A percentile compares a stretch with the other conserved stretches of the same genome.
Evolutionary conservation across 1,284 basidiomycete genomes (phyloP).

Genomic region (Cryptococcus sp.): DNA sequence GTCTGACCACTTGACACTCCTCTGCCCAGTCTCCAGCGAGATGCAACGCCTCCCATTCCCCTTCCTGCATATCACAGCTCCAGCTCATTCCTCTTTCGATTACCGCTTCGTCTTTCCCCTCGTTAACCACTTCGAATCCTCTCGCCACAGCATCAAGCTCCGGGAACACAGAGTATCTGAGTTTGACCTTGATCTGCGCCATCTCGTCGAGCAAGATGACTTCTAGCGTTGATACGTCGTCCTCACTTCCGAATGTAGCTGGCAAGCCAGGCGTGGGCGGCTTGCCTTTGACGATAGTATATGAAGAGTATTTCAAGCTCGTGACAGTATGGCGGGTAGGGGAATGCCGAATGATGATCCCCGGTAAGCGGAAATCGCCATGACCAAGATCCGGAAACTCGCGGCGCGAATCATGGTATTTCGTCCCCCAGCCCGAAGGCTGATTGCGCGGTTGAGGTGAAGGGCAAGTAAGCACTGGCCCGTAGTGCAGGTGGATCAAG

Average conservation of each 20-base stretch:
- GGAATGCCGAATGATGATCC: conserved; percentile 25
- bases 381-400: conserved; percentile 36
- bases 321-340: conserved; percentile 21
- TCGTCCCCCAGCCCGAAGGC: conserved; percentile 12
- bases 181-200: conserved; percentile 11
- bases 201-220: conserved; percentile 25
- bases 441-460: not conserved
- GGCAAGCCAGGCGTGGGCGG: conserved; percentile 26
- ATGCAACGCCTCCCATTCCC: conserved; percentile 31
- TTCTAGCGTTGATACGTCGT: conserved; percentile 23
- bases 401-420: conserved; percentile 8
- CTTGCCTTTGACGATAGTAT: conserved; percentile 28
- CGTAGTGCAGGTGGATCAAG: conserved; percentile 37
- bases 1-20: conserved; percentile 23
- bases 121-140: conserved; percentile 22
- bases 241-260: conserved; percentile 23
- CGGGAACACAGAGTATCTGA: conserved; percentile 32
- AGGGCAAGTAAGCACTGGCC: conserved; percentile 2
- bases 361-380: conserved; percentile 38
- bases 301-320: conserved; percentile 21
- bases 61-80: conserved; percentile 25
- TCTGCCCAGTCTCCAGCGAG: conserved; percentile 35
- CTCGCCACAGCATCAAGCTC: conserved; percentile 22
- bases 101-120: conserved; percentile 14
- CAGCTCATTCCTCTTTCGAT: conserved; percentile 30